Evolutionary conservation across 257 asterid species (phyloP).

Genomic region (Nicotiana tabacum): DNA sequence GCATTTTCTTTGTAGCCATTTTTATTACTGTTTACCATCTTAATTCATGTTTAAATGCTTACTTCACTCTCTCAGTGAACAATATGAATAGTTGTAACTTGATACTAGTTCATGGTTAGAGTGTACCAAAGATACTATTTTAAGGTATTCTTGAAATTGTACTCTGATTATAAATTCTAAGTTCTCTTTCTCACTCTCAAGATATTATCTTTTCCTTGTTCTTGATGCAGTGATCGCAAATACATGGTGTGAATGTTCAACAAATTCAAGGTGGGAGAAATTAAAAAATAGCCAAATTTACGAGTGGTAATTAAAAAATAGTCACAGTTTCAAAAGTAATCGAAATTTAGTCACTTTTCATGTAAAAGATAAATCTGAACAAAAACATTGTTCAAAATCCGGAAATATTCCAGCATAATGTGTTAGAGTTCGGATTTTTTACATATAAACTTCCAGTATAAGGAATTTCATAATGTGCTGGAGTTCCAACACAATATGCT

Average conservation of each 20-base stretch:
- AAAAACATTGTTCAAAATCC: no score
- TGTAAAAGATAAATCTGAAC: no score
- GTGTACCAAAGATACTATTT: neutral
- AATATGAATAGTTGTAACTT: neutral
- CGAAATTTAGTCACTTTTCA: no score
- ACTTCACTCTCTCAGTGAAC: conserved; percentile 50
- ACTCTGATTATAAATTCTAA: neutral
- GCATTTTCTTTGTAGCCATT: neutral
- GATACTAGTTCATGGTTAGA: conserved; percentile 14
- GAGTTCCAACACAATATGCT: no score
- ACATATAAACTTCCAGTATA: no score
- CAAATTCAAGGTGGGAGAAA: neutral
- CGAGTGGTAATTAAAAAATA: no score
- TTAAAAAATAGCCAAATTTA: no score
- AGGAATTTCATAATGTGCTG: no score
- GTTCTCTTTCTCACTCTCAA: neutral
- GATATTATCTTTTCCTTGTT: neutral
- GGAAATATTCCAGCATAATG: no score
- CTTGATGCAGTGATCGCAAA: neutral
- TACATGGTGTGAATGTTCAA: neutral
- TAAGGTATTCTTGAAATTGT: conserved; percentile 1
- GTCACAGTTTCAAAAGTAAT: no score
- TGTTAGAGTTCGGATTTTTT: no score
- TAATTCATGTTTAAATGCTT: neutral
- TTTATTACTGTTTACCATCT: neutral